phyloP scores from a whole-genome alignment of 2,329 filamentous ascomycete species.

The Diaporthe citriasiana region DNA sequence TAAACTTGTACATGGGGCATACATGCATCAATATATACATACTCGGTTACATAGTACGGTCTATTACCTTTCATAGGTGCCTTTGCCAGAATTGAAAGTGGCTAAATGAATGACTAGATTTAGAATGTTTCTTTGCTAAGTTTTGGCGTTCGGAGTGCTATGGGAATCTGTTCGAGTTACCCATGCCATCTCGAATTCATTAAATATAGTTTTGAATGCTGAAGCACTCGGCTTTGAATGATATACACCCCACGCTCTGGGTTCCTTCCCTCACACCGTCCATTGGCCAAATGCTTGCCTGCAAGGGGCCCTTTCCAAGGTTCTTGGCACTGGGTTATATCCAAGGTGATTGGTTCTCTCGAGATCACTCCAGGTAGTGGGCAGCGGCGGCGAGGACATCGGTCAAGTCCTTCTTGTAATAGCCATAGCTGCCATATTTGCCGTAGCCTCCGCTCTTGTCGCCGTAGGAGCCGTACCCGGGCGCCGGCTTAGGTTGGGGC shows the following conservation, averaged over 20 bases:
- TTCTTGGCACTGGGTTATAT: not conserved
- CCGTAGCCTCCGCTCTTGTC: conserved; percentile 20
- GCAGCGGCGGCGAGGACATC: not conserved
- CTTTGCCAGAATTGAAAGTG: no score
- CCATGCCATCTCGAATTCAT: not conserved
- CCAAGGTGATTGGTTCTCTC: rapidly evolving
- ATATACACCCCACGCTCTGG: not conserved
- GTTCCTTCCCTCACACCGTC: no score
- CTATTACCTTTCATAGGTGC: no score
- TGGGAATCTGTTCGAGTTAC: not conserved
- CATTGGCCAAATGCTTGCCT: not conserved
- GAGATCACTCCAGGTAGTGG: not conserved
- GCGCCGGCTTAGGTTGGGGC: not conserved
- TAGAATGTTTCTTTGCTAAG: not conserved
- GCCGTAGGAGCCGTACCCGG: conserved; percentile 1
- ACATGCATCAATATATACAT: no score
- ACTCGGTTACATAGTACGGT: no score
- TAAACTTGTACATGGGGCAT: no score
- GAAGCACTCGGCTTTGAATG: not conserved
- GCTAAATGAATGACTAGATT: conserved; percentile 4
- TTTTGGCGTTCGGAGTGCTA: not conserved
- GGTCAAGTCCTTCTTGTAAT: conserved; percentile 13
- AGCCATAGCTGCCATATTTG: conserved; percentile 13
- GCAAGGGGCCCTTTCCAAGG: no score
- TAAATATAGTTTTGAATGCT: not conserved